Conservation (phyloP, 2,329 filamentous ascomycete species). For the Aspergillus unguis region DNA sequence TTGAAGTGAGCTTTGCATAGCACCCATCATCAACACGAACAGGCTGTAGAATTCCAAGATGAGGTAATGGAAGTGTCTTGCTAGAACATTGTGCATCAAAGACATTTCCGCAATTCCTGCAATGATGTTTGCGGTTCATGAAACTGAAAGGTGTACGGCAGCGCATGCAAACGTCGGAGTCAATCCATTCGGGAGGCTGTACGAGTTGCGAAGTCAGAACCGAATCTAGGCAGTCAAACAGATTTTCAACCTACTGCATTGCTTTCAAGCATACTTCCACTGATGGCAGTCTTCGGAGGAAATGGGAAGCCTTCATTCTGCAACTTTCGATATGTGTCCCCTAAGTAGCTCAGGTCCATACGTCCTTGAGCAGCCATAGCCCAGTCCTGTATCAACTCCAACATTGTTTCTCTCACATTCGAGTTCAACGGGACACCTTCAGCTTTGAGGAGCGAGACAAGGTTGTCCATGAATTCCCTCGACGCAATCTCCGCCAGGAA, state of each 20-base stretch:
- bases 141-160: slow-evolving; percentile 95
- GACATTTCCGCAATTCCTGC: slow-evolving; percentile 94
- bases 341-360: slow-evolving; percentile 78
- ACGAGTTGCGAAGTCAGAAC: slow-evolving; percentile 10
- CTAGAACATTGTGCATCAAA: slow-evolving; percentile 94
- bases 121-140: slow-evolving; percentile 97
- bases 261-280: slow-evolving; percentile 98
- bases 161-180: slow-evolving; percentile 98
- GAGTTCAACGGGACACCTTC: slow-evolving; percentile 72
- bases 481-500: slow-evolving; percentile 95
- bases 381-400: slow-evolving; percentile 93
- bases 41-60: slow-evolving; percentile 85
- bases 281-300: slow-evolving; percentile 77
- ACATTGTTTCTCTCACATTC: slow-evolving; percentile 83
- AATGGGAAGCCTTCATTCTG: slow-evolving; percentile 86
- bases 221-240: neutral
- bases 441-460: slow-evolving; percentile 83
- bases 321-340: slow-evolving; percentile 77
- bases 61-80: slow-evolving; percentile 82
- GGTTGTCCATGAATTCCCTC: slow-evolving; percentile 96
- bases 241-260: slow-evolving; percentile 68
- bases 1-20: slow-evolving; percentile 82
- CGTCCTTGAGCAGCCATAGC: slow-evolving; percentile 83
- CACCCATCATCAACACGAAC: slow-evolving; percentile 96
- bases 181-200: slow-evolving; percentile 92